Conservation (phyloP, 352 stramenopile species). For the Globisporangium takayamanum region DNA sequence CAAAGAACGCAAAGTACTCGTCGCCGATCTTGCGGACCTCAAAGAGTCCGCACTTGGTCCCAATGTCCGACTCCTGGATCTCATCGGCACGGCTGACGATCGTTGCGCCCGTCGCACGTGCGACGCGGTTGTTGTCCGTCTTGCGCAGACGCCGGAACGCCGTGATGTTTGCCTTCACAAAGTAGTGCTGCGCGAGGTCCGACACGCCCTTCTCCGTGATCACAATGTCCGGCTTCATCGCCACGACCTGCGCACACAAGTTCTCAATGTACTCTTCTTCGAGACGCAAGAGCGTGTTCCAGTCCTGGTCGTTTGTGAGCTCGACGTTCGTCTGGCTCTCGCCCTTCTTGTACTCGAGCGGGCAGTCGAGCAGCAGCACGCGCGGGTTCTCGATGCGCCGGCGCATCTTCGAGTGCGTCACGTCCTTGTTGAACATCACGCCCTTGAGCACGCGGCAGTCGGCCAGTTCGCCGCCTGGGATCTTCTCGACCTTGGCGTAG, state of each 20-base stretch:
- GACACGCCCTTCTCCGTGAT: conserved; percentile 99
- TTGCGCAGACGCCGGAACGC: conserved; percentile 98
- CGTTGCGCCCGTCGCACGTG: conserved; percentile 94
- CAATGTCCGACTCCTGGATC: conserved; percentile 98
- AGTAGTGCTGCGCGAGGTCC: conserved; percentile 99
- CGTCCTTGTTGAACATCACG: conserved; percentile 99
- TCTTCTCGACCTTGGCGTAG: conserved; percentile 99
- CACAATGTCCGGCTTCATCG: conserved; percentile 98
- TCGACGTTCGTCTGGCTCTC: conserved; percentile 97
- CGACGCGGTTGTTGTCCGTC: conserved; percentile 99
- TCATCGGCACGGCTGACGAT: conserved; percentile 98
- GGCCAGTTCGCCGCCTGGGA: conserved; percentile 94
- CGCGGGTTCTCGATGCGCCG: conserved; percentile 97
- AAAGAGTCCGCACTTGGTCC: conserved; percentile 97
- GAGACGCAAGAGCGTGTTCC: conserved; percentile 97
- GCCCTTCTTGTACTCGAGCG: conserved; percentile 99
- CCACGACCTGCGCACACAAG: conserved; percentile 98
- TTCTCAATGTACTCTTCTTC: conserved; percentile 99
- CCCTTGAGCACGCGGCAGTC: conserved; percentile 95
- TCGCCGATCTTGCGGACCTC: conserved; percentile 92
- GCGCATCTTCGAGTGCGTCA: conserved; percentile 99
- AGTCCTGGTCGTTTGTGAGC: conserved; percentile 98
- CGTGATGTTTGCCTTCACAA: conserved; percentile 98
- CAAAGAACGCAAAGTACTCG: conserved; percentile 99
- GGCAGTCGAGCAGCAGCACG: conserved; percentile 97